Evolutionary conservation across 2,329 filamentous ascomycete genomes (phyloP).

Genomic region (Ophiostoma piceae): DNA sequence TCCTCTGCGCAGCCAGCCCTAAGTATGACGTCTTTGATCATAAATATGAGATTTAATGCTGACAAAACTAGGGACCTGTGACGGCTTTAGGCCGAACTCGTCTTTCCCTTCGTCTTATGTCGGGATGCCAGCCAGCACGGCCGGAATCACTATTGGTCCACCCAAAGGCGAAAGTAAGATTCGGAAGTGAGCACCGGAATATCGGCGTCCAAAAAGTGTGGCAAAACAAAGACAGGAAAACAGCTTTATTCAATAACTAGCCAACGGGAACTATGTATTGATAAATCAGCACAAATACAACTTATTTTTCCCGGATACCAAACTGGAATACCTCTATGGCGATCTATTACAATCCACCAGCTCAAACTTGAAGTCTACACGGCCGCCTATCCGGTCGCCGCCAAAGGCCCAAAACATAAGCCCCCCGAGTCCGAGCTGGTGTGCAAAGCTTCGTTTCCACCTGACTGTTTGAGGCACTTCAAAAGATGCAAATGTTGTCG

Average conservation of each 20-base stretch:
- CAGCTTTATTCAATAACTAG: neutral
- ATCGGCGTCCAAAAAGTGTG: neutral
- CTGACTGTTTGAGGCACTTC: neutral
- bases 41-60: neutral
- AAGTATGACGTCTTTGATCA: neutral
- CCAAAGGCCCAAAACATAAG: neutral
- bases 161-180: neutral
- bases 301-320: neutral
- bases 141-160: neutral
- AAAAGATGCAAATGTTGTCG: neutral
- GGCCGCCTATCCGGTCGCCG: neutral
- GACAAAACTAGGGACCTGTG: neutral
- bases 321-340: neutral
- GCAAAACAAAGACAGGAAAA: neutral
- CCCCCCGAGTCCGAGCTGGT: neutral
- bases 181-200: neutral
- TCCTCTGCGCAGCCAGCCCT: neutral
- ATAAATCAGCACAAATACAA: neutral
- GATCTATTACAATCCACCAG: neutral
- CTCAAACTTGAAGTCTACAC: neutral
- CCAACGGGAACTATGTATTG: neutral
- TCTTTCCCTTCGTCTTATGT: neutral
- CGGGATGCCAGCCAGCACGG: neutral
- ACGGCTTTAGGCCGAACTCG: neutral
- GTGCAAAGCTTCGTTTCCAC: neutral